A percentile compares a stretch with the other conserved stretches of the same genome.
Evolutionary conservation across 1,139 yeast species (phyloP).

Genomic region (Lodderomyces parapsilosis): DNA sequence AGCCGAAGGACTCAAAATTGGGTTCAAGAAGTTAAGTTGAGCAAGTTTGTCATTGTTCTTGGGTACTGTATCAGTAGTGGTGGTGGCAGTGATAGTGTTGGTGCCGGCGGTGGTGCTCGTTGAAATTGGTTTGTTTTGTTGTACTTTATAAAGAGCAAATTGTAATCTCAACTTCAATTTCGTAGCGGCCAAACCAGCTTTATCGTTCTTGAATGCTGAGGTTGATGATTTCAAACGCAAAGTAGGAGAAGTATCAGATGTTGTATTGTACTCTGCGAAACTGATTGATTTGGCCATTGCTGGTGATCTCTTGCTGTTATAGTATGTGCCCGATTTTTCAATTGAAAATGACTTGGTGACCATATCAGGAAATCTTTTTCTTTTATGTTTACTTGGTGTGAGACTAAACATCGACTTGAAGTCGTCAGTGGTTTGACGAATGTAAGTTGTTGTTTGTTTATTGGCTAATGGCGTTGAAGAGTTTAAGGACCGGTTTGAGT

Average conservation of each 20-base stretch:
- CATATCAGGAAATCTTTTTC: conserved; percentile 12
- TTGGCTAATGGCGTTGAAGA: conserved; percentile 10
- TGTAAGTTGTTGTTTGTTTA: conserved; percentile 3
- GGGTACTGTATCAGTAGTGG: neutral
- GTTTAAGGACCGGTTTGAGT: conserved; percentile 13
- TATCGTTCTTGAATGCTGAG: conserved; percentile 18
- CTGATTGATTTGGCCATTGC: conserved; percentile 16
- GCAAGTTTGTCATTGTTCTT: neutral
- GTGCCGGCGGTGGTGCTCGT: conserved; percentile 1
- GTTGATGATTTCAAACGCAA: neutral
- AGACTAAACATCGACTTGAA: conserved; percentile 4
- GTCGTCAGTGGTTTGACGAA: neutral
- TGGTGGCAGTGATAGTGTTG: conserved; percentile 3
- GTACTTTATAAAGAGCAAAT: conserved; percentile 75
- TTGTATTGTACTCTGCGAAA: conserved; percentile 24
- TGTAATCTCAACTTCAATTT: conserved; percentile 69
- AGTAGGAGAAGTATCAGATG: conserved; percentile 6
- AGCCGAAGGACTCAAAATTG: conserved; percentile 15
- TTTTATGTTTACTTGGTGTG: conserved; percentile 10
- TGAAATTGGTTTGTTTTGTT: conserved; percentile 17
- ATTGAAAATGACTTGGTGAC: conserved; percentile 14
- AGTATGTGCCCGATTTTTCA: conserved; percentile 12
- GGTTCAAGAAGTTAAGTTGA: conserved; percentile 7
- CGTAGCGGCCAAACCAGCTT: conserved; percentile 50
- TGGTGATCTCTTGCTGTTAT: conserved; percentile 12